These are phyloP conservation scores for Aeminium ludgeri DNA, from an alignment of 495 filamentous ascomycete genomes.

Conservation along the genomic window DNA sequence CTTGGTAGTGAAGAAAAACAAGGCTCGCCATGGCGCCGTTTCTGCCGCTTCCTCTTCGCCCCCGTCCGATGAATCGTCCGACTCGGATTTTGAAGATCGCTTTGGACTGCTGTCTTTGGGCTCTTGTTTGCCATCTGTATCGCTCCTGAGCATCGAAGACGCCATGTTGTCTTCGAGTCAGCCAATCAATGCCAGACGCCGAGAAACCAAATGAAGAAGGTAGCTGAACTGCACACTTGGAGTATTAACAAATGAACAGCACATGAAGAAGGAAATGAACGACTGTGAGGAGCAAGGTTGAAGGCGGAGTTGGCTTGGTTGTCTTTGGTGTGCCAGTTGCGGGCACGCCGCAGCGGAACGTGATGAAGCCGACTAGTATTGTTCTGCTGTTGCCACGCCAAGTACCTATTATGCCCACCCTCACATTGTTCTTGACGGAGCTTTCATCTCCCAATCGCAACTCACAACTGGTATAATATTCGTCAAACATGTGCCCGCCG, in stretches of 20 bases:
- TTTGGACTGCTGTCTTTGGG: no score
- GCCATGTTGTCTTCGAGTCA: not conserved
- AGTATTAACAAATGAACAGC: no score
- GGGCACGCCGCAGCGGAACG: slow-evolving; percentile 3
- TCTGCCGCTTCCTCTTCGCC: not conserved
- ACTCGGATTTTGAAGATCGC: no score
- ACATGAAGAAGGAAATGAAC: no score
- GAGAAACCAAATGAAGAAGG: no score
- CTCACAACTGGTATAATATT: slow-evolving; percentile 2
- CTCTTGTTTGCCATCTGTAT: no score
- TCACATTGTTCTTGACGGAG: not conserved
- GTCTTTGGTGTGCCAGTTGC: slow-evolving; percentile 2
- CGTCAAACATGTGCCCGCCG: slow-evolving; percentile 8
- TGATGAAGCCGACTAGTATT: slow-evolving; percentile 6
- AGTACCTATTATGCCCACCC: not conserved
- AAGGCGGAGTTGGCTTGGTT: not conserved
- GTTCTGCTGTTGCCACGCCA: slow-evolving; percentile 4
- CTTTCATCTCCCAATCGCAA: no score
- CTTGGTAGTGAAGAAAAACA: slow-evolving; percentile 58
- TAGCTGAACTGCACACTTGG: no score
- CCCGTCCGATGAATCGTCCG: not conserved
- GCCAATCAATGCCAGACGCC: no score
- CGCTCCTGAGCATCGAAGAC: not conserved
- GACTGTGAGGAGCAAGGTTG: no score
- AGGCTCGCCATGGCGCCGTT: slow-evolving; percentile 25